phyloP scores from a whole-genome alignment of 306 rosid genomes.

The Trichosanthes cucumerina region DNA sequence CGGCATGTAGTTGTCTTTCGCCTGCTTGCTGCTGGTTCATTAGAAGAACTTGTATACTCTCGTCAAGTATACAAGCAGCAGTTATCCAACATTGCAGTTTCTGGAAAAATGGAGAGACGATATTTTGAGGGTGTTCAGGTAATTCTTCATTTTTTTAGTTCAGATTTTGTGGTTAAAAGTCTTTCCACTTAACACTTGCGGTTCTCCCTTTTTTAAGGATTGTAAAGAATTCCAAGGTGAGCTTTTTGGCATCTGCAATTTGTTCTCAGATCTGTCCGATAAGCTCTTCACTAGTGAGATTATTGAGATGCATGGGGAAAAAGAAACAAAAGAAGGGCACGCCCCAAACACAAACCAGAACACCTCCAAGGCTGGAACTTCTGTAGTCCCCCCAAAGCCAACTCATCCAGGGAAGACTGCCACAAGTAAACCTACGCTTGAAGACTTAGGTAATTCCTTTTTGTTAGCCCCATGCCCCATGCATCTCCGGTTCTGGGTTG shows the following conservation, averaged over 20 bases:
- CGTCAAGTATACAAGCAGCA: constrained; percentile 97
- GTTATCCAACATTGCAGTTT: constrained; percentile 79
- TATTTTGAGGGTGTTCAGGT: constrained; percentile 99
- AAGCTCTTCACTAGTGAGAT: constrained; percentile 79
- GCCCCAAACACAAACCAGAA: constrained; percentile 14
- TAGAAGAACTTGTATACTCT: constrained; percentile 87
- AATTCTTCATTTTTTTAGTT: not conserved
- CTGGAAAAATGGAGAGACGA: constrained; percentile 89
- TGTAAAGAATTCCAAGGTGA: constrained; percentile 91
- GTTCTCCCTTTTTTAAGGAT: constrained; percentile 36
- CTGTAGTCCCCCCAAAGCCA: constrained; percentile 16
- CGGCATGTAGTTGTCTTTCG: constrained; percentile 88
- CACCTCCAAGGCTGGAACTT: constrained; percentile 12
- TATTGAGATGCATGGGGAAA: constrained; percentile 44
- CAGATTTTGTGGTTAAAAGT: not conserved
- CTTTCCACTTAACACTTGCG: not conserved
- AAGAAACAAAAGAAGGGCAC: constrained; percentile 15
- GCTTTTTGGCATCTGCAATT: constrained; percentile 86
- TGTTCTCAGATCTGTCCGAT: constrained; percentile 79
- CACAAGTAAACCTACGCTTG: constrained; percentile 37
- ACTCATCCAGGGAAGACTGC: constrained; percentile 18
- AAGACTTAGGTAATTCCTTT: constrained; percentile 51
- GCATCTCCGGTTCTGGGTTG: not conserved
- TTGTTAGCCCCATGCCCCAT: not conserved
- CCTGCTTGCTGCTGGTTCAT: constrained; percentile 84